phyloP scores from a whole-genome alignment of 2,329 filamentous ascomycete species.

The Colletotrichum tanaceti region DNA sequence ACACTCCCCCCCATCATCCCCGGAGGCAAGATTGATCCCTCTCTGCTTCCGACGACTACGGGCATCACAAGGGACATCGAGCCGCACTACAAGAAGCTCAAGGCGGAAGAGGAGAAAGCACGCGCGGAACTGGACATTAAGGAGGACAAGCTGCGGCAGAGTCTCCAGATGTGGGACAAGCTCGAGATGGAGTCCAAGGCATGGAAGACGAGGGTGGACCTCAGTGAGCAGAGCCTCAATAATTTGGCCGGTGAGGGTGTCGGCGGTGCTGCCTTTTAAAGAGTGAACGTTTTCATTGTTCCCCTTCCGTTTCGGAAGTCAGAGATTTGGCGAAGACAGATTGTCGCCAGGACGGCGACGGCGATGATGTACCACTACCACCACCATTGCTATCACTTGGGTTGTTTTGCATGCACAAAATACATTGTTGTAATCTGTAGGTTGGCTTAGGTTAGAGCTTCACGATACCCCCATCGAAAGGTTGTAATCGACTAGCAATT shows the following conservation, averaged over 20 bases:
- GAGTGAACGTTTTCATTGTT: background rate
- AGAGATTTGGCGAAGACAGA: background rate
- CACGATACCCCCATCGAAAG: conserved; percentile 25
- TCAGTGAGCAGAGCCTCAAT: conserved; percentile 68
- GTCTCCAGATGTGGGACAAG: conserved; percentile 64
- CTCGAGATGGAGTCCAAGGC: conserved; percentile 65
- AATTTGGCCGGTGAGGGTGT: conserved; percentile 67
- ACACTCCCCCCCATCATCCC: conserved; percentile 64
- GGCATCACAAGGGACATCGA: conserved; percentile 67
- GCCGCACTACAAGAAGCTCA: conserved; percentile 64
- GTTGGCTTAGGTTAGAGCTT: background rate
- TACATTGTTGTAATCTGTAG: background rate
- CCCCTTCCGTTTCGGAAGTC: background rate
- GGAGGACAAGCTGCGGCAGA: conserved; percentile 66
- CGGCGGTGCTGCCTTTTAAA: conserved; percentile 66
- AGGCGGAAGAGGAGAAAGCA: conserved; percentile 68
- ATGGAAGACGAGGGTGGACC: conserved; percentile 66
- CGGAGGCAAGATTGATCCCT: conserved; percentile 65
- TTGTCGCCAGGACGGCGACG: background rate
- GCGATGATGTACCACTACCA: conserved; percentile 29
- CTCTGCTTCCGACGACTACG: conserved; percentile 54
- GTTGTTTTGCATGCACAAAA: conserved; percentile 22
- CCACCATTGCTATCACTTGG: background rate
- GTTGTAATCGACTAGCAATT: conserved; percentile 7
- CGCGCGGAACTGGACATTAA: conserved; percentile 64